Evolutionary conservation across 2,329 filamentous ascomycete genomes (phyloP).

Genomic region (Neonectria magnoliae): DNA sequence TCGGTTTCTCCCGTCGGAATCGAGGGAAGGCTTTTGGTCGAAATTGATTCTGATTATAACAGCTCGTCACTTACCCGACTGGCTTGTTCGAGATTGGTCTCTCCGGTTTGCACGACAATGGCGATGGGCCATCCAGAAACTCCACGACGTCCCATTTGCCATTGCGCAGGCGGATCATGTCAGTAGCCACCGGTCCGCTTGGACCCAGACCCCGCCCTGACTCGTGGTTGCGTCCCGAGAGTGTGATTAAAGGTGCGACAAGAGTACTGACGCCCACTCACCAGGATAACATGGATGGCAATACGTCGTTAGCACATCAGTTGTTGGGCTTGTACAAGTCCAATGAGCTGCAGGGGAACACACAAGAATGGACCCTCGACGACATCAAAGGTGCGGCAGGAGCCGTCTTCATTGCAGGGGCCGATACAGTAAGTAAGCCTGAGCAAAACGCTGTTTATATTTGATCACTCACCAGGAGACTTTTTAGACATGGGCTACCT

Average conservation of each 20-base stretch:
- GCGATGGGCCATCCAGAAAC: constrained; percentile 47
- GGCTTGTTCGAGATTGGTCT: constrained; percentile 45
- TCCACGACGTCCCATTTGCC: constrained; percentile 47
- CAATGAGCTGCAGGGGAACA: constrained; percentile 23
- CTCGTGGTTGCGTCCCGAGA: not conserved
- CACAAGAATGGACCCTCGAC: constrained; percentile 46
- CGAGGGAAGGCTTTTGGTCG: not conserved
- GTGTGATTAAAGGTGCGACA: not conserved
- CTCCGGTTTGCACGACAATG: constrained; percentile 47
- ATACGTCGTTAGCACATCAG: constrained; percentile 40
- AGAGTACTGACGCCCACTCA: constrained; percentile 26
- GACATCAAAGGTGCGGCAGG: constrained; percentile 62
- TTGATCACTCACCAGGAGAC: constrained; percentile 29
- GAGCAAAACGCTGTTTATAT: constrained; percentile 29
- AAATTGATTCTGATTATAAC: constrained; percentile 13
- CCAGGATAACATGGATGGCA: constrained; percentile 26
- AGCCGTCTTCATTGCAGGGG: constrained; percentile 60
- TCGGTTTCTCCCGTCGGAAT: not conserved
- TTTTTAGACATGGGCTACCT: constrained; percentile 42
- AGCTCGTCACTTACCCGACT: constrained; percentile 43
- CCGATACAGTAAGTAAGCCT: constrained; percentile 49
- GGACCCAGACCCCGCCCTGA: not conserved
- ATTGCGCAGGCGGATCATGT: constrained; percentile 43
- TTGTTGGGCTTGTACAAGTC: constrained; percentile 33
- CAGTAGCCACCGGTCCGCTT: constrained; percentile 21